Conservation (phyloP, 2,329 filamentous ascomycete genomes). For the Trichoderma cornu-damae region DNA sequence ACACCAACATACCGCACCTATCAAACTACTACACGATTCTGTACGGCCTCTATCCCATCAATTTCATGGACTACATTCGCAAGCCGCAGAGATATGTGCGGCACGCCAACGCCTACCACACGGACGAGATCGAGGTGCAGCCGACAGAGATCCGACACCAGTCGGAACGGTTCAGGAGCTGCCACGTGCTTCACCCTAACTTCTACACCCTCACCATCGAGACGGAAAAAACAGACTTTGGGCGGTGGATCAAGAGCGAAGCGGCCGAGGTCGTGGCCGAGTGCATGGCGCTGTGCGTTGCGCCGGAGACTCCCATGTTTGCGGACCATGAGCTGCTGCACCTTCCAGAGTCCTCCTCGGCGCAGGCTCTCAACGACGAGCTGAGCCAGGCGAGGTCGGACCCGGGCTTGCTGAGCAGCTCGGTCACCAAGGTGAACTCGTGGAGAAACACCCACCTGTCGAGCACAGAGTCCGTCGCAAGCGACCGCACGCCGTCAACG, state of each 20-base stretch:
- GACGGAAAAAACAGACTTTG: conserved; percentile 69
- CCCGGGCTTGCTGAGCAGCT: conserved; percentile 39
- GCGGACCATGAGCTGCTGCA: conserved; percentile 25
- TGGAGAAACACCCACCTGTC: conserved; percentile 53
- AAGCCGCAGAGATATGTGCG: conserved; percentile 76
- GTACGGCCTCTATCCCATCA: conserved; percentile 78
- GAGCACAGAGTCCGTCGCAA: conserved; percentile 40
- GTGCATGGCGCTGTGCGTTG: conserved; percentile 63
- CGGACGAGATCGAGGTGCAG: conserved; percentile 72
- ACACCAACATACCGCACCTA: conserved; percentile 60
- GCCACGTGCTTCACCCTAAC: conserved; percentile 75
- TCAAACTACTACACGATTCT: conserved; percentile 74
- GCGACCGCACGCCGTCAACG: conserved; percentile 35
- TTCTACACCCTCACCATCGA: conserved; percentile 76
- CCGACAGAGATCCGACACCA: conserved; percentile 70
- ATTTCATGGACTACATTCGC: conserved; percentile 80
- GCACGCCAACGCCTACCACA: conserved; percentile 62
- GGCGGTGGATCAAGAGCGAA: conserved; percentile 74
- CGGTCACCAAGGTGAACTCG: conserved; percentile 37
- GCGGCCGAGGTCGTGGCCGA: conserved; percentile 74
- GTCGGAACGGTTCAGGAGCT: conserved; percentile 67
- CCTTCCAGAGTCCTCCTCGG: conserved; percentile 22
- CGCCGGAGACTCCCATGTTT: conserved; percentile 27
- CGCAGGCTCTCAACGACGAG: conserved; percentile 28
- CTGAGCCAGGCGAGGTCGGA: conserved; percentile 34